phyloP scores from a whole-genome alignment of 768 basidiomycete species.

The Austroboletus eburneus region DNA sequence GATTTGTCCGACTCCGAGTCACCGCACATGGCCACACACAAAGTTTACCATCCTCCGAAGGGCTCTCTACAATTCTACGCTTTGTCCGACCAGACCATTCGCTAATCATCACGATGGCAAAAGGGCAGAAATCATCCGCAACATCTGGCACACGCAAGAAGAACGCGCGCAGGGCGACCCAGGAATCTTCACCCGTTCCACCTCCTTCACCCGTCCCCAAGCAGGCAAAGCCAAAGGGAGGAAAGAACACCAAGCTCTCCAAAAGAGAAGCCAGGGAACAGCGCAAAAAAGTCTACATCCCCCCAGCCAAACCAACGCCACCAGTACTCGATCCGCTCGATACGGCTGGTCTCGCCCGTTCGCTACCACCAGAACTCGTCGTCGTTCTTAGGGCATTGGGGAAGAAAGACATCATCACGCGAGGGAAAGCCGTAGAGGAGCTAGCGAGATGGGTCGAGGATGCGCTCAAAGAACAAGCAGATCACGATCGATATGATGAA shows the following conservation, averaged over 20 bases:
- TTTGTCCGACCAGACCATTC: conserved; percentile 2
- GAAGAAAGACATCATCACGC: conserved; percentile 89
- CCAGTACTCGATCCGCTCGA: conserved; percentile 83
- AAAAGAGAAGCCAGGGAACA: conserved; percentile 58
- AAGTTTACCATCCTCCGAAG: no score
- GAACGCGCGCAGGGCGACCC: conserved; percentile 63
- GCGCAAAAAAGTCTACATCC: conserved; percentile 80
- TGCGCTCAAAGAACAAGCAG: conserved; percentile 40
- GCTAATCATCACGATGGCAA: conserved; percentile 33
- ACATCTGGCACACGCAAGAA: conserved; percentile 88
- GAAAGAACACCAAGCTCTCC: conserved; percentile 44
- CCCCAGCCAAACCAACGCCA: conserved; percentile 75
- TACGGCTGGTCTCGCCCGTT: conserved; percentile 68
- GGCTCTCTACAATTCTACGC: no score
- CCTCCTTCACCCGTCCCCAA: conserved; percentile 36
- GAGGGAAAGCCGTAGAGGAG: conserved; percentile 82
- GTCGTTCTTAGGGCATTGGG: conserved; percentile 75
- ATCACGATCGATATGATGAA: conserved; percentile 7
- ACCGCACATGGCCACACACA: no score
- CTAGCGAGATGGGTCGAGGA: conserved; percentile 64
- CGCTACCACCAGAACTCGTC: conserved; percentile 75
- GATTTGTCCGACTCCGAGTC: no score
- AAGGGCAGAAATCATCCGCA: conserved; percentile 70
- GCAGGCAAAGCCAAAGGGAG: conserved; percentile 46
- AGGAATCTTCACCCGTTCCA: conserved; percentile 13